Conservation (phyloP, 2,329 filamentous ascomycete genomes). For the Hansfordia pulvinata region DNA sequence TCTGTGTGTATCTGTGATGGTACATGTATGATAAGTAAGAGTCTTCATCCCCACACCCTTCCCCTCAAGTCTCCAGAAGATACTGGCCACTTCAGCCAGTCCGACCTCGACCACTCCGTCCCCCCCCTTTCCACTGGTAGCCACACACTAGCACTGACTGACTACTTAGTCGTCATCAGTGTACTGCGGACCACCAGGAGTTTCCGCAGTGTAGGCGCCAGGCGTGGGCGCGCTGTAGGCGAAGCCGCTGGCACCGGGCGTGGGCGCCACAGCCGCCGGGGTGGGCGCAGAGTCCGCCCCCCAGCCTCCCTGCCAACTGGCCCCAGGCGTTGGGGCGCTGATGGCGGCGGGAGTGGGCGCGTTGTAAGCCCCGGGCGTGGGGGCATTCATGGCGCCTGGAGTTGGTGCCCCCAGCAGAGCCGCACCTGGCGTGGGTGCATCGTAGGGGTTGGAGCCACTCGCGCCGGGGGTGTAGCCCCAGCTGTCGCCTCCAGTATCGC, state of each 20-base stretch:
- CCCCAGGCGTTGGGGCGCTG: conserved; percentile 57
- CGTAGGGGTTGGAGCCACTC: conserved; percentile 39
- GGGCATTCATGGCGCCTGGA: conserved; percentile 50
- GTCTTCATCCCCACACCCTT: too few species aligned
- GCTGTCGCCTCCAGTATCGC: conserved; percentile 41
- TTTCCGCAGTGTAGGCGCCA: conserved; percentile 45
- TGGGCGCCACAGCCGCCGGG: conserved; percentile 51
- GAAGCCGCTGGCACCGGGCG: conserved; percentile 50
- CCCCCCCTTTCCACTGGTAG: too few species aligned
- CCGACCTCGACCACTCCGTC: too few species aligned
- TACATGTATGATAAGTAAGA: too few species aligned
- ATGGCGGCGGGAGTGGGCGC: conserved; percentile 47
- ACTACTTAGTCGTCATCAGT: conserved; percentile 31
- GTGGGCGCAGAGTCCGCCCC: conserved; percentile 52
- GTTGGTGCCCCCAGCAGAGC: conserved; percentile 43
- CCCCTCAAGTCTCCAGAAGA: too few species aligned
- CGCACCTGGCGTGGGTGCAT: conserved; percentile 55
- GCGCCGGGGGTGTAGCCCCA: conserved; percentile 46
- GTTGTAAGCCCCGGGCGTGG: conserved; percentile 57
- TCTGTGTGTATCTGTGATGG: too few species aligned
- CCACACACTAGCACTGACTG: too few species aligned
- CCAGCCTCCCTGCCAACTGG: conserved; percentile 45
- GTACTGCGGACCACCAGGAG: conserved; percentile 44
- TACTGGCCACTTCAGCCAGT: too few species aligned
- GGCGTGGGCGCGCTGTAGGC: conserved; percentile 50